Conservation (phyloP, 352 stramenopile genomes). For the Globisporangium spinosum region DNA sequence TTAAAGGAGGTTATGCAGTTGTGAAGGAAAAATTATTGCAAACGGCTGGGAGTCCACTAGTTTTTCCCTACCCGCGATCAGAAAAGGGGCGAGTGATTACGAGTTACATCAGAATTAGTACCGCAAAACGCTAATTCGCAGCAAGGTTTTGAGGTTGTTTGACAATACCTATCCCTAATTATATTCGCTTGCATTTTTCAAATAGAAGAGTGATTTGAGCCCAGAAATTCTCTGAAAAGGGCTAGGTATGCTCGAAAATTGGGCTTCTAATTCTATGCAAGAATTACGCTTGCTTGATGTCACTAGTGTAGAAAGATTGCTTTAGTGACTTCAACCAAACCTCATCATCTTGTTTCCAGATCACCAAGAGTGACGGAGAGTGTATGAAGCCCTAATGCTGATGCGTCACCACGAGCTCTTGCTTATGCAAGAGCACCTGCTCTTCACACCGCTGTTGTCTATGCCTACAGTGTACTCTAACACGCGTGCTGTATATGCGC, state of each 20-base stretch:
- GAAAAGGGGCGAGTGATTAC: neutral
- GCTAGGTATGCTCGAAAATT: neutral
- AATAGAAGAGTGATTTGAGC: neutral
- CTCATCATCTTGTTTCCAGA: too few relatives aligned
- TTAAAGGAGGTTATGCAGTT: neutral
- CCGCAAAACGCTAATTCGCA: neutral
- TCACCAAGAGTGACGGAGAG: too few relatives aligned
- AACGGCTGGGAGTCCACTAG: slow-evolving; percentile 29
- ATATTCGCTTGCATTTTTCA: neutral
- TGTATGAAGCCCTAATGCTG: too few relatives aligned
- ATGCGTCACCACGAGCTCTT: neutral
- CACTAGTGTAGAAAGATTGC: neutral
- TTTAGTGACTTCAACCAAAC: too few relatives aligned
- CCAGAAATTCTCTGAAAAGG: neutral
- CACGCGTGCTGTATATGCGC: neutral
- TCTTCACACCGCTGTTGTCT: neutral
- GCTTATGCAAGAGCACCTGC: neutral
- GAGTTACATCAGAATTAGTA: neutral
- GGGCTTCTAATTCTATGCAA: neutral
- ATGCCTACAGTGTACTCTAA: neutral
- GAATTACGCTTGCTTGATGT: neutral
- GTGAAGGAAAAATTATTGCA: neutral
- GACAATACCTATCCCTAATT: neutral
- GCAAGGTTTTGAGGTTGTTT: neutral
- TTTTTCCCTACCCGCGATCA: slow-evolving; percentile 32